Base-by-base conservation (phyloP, 2,329 filamentous ascomycete genomes). In the Alternaria sp. region DNA sequence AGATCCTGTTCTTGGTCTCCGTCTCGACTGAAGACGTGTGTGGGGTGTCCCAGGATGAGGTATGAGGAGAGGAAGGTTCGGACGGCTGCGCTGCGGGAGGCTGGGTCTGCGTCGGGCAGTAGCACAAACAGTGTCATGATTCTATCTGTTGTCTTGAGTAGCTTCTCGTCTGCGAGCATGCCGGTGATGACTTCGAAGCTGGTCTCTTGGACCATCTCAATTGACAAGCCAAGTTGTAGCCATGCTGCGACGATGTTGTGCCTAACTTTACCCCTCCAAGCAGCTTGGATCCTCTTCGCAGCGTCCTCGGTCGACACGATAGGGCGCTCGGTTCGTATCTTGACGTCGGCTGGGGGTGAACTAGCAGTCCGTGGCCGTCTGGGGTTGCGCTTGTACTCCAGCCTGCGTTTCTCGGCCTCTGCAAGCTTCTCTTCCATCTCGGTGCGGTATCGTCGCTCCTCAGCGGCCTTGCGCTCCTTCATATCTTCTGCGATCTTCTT, bases 401-500 rank as follows among this genome's bases (percentile, higher is more conserved):
- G 87, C 62, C 92, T 85, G 71, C 92, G 86, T 76, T 84, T 87
- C 78, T 94, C 91, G 0, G 91, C 92, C 74, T 94, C 92, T 30
- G 91, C 90, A 71, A 93, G 86, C 67, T 90, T 89, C 81, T 93
- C 91, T 76, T 94, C 90, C 86, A 94, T 93, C 77, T 93, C 91
- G 54, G 87, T 81, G 66, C 89, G 88, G 76, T 92, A 85, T 73
- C 89, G 89, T 69, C 85, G 86, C 60, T 91, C 86, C 67, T 94
- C 91, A 60, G 90, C 89, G 74, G 93, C 90, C 67, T 92, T 89
- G 77, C 91, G 90, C 81, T 92, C 90, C 80, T 93, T 93, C 83
- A 92, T 93, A 61, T 87, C 89, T 77, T 93, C 91, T 13, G 92
- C 92, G n/a, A 94, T 86, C 54, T 91, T 90, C 83, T 95, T 95